Percentiles rank a stretch among this genome's conserved stretches.
These are phyloP conservation scores for Colletotrichum acutatum DNA, from an alignment of 2,329 filamentous ascomycete species.

Conservation along the genomic window DNA sequence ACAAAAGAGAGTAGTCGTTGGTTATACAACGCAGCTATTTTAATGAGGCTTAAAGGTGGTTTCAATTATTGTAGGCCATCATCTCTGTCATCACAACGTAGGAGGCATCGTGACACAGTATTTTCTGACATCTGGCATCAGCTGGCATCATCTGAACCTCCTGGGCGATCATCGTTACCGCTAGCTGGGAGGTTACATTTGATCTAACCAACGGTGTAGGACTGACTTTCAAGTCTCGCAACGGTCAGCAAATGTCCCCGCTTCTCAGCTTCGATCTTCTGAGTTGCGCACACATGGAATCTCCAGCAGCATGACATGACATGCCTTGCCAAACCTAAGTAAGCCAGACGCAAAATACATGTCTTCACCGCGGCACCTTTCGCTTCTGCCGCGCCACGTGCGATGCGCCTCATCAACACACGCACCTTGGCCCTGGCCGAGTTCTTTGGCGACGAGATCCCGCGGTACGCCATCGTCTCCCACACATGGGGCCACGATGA, in stretches of 20 bases:
- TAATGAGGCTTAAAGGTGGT: too few relatives aligned
- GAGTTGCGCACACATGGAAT: neutral
- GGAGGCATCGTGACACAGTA: too few relatives aligned
- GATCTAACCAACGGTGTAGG: too few relatives aligned
- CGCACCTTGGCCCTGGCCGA: conserved; percentile 37
- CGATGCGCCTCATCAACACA: conserved; percentile 44
- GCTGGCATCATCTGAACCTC: too few relatives aligned
- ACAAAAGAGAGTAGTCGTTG: too few relatives aligned
- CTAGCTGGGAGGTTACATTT: neutral
- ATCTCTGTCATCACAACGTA: too few relatives aligned
- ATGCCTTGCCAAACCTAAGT: neutral
- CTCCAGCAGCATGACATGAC: neutral
- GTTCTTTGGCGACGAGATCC: conserved; percentile 39
- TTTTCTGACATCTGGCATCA: too few relatives aligned
- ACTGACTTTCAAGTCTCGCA: neutral
- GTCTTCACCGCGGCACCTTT: neutral
- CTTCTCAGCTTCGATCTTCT: neutral
- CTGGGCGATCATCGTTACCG: too few relatives aligned
- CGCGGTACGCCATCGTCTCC: conserved; percentile 41
- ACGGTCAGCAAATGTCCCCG: neutral
- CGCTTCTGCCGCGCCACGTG: neutral
- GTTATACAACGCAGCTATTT: too few relatives aligned
- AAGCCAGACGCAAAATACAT: neutral
- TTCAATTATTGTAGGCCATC: too few relatives aligned
- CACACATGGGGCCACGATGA: conserved; percentile 39